Conservation (phyloP, 805 yeast species). For the Cyberlindnera misumaiensis region DNA sequence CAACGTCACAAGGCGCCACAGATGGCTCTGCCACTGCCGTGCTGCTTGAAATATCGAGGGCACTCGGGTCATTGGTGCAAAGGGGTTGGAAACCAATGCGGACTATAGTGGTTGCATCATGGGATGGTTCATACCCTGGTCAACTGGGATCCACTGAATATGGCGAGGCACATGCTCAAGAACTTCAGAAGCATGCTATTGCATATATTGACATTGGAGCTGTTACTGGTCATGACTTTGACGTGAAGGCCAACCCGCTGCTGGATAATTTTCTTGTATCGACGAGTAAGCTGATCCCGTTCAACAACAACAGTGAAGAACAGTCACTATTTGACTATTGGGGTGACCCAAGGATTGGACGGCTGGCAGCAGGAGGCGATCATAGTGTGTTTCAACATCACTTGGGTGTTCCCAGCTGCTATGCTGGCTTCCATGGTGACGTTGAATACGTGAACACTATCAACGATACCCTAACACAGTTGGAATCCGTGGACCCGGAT, state of each 20-base stretch:
- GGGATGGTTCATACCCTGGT: constrained; percentile 80
- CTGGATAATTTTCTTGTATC: constrained; percentile 37
- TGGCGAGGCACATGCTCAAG: constrained; percentile 51
- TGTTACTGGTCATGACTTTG: constrained; percentile 44
- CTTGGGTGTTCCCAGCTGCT: constrained; percentile 59
- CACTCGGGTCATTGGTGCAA: constrained; percentile 35
- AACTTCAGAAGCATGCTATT: constrained; percentile 42
- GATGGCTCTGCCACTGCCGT: constrained; percentile 45
- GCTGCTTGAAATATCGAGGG: constrained; percentile 46
- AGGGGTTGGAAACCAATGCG: constrained; percentile 68
- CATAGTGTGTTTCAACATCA: constrained; percentile 49
- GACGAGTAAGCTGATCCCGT: constrained; percentile 42
- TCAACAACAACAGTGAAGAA: constrained; percentile 29
- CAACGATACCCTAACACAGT: constrained; percentile 55
- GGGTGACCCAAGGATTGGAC: constrained; percentile 28
- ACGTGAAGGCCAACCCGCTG: constrained; percentile 49
- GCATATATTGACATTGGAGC: constrained; percentile 45
- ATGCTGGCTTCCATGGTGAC: constrained; percentile 32
- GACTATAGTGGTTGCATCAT: constrained; percentile 62
- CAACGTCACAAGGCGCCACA: constrained; percentile 43
- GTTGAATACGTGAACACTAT: constrained; percentile 31
- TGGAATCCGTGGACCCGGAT: constrained; percentile 50
- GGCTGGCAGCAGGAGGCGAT: constrained; percentile 32
- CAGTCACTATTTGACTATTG: constrained; percentile 43
- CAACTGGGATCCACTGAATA: constrained; percentile 72